Percentiles rank a stretch among this genome's conserved stretches.
phyloP scores from a whole-genome alignment of 2,329 filamentous ascomycete genomes.

The Westerdykella aurantiaca region DNA sequence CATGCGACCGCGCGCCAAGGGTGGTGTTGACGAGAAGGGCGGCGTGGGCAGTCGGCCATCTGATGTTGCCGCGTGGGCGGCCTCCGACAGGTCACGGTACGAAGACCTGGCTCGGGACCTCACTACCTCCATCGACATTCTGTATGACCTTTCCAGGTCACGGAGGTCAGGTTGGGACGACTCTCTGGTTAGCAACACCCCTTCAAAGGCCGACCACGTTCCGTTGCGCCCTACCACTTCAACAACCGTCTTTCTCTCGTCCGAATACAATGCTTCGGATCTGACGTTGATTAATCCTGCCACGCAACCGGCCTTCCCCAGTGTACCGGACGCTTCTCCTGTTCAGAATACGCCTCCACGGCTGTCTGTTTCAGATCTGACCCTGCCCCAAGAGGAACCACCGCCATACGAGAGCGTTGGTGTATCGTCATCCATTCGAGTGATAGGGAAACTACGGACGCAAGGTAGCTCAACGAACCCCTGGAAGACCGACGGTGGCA shows the following conservation, averaged over 20 bases:
- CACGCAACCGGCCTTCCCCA: slow-evolving; percentile 24
- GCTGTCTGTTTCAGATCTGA: slow-evolving; percentile 40
- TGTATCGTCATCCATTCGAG: slow-evolving; percentile 39
- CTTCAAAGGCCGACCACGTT: slow-evolving; percentile 15
- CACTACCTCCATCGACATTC: slow-evolving; percentile 70
- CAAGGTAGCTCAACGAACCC: slow-evolving; percentile 32
- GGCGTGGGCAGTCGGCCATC: slow-evolving; percentile 24
- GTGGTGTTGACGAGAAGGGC: slow-evolving; percentile 33
- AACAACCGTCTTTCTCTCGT: slow-evolving; percentile 23
- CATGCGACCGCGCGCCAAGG: slow-evolving; percentile 27
- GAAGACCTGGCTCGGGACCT: slow-evolving; percentile 69
- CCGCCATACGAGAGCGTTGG: slow-evolving; percentile 46
- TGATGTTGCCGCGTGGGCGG: slow-evolving; percentile 38
- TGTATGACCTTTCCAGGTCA: slow-evolving; percentile 69
- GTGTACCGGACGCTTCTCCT: slow-evolving; percentile 9
- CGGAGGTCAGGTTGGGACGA: slow-evolving; percentile 42
- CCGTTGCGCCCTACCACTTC: slow-evolving; percentile 12
- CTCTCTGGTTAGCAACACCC: slow-evolving; percentile 7
- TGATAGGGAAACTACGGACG: slow-evolving; percentile 42
- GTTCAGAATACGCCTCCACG: slow-evolving; percentile 37
- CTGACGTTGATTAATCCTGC: slow-evolving; percentile 41
- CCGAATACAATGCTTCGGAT: slow-evolving; percentile 38
- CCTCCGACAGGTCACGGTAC: slow-evolving; percentile 68
- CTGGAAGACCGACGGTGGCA: slow-evolving; percentile 35
- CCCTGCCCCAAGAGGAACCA: slow-evolving; percentile 43